Evolutionary conservation across 768 basidiomycete species (phyloP), one percentile per base, ranked within the genome.

Genomic region (Kondoa malvinella): DNA sequence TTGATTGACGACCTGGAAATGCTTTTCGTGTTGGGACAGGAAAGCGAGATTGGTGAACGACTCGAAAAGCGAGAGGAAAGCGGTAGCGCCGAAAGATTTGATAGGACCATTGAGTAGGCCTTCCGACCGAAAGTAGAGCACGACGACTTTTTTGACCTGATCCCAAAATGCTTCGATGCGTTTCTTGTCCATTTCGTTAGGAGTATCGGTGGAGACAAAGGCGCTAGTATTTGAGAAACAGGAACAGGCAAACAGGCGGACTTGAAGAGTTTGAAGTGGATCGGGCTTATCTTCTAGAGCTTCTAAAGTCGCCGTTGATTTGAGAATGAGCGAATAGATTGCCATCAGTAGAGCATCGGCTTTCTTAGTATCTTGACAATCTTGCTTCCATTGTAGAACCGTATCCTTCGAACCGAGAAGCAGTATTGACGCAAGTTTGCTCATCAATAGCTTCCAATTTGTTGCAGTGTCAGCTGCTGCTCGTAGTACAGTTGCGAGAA

Each of bases 161-260:
- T 63, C 61, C 61, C 61, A 63, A 32, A 63, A 32, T 3, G 61
- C 61, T 31, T 63, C 61, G 17, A 33, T n/a, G 16, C 61, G 40
- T 50, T 50, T 63, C 15, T 27, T 33, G 14, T 32, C 30, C 8
- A 33, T 17, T 32, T 63, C 61, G 8, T 63, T 29, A 16, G 8
- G 32, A 27, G n/a, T 34, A 21, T 16, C 16, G 14, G 61, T 12
- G 16, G 61, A 16, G 3, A 29, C 27, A 17, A 63, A 16, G 3
- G 61, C 21, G 14, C n/a, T 29, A 33, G 61, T 63, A 16, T 27
- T 17, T 16, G 33, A 14, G 32, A 63, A 27, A 32, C 26, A 27
- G 27, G 29, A 17, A 33, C 27, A 63, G 27, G 61, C 61, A 33
- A 3, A 63, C 29, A 63, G 32, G 27, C 61, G 61, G 3, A 63